Conservation (phyloP, 2,329 filamentous ascomycete genomes). For the Dryadomyces sulphureus region DNA sequence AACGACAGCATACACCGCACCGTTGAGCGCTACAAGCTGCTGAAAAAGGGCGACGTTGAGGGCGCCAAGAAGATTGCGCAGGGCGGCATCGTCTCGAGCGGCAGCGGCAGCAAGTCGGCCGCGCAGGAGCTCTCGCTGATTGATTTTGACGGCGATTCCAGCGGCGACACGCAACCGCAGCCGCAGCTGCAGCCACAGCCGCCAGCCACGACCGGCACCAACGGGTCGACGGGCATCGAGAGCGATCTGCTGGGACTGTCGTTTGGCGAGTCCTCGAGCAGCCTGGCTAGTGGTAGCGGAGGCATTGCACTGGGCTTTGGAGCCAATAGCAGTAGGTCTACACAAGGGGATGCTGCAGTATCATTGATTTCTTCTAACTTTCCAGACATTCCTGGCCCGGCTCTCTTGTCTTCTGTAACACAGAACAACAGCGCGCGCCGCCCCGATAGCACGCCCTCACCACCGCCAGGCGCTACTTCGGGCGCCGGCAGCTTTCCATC, state of each 20-base stretch:
- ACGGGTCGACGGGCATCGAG: constrained; percentile 51
- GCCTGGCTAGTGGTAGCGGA: constrained; percentile 52
- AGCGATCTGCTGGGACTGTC: constrained; percentile 85
- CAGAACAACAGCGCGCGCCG: constrained; percentile 43
- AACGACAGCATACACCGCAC: constrained; percentile 98
- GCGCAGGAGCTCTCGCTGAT: constrained; percentile 77
- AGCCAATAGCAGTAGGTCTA: constrained; percentile 42
- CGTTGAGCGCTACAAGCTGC: constrained; percentile 83
- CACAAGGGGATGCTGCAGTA: too few species aligned
- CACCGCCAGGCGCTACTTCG: constrained; percentile 2
- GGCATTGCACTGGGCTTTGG: constrained; percentile 73
- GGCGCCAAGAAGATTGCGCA: constrained; percentile 71
- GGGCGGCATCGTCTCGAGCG: constrained; percentile 40
- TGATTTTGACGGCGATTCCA: constrained; percentile 57
- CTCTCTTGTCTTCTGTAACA: constrained; percentile 48
- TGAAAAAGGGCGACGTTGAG: constrained; percentile 89
- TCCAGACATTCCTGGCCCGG: constrained; percentile 52
- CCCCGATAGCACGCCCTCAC: constrained; percentile 14
- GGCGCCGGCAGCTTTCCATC: constrained; percentile 28
- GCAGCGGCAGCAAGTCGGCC: constrained; percentile 36
- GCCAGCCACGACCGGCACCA: neutral
- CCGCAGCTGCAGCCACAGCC: neutral
- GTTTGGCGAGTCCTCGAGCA: constrained; percentile 45
- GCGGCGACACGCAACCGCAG: neutral
- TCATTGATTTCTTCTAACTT: neutral